Conservation (phyloP, 257 asterid species). For the Solanum clarkiae region DNA sequence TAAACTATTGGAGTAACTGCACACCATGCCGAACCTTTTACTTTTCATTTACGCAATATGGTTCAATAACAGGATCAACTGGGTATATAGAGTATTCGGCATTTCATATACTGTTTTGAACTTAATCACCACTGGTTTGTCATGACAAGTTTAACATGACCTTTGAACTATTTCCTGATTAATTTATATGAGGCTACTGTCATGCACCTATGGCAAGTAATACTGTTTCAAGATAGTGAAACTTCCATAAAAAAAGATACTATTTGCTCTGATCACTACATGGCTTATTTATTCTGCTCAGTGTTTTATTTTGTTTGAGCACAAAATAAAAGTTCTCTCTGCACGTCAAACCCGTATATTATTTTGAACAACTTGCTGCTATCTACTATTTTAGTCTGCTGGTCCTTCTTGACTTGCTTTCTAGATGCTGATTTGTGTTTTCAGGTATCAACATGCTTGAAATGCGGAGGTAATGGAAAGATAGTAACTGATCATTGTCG, state of each 20-base stretch:
- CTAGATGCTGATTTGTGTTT: conserved; percentile 40
- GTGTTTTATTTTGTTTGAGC: not conserved
- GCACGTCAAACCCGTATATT: not conserved
- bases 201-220: not conserved
- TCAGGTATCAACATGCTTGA: conserved; percentile 84
- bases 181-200: not conserved
- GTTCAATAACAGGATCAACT: not conserved
- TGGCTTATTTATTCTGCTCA: not conserved
- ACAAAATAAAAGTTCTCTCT: not conserved
- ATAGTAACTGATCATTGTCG: conserved; percentile 67
- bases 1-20: not conserved
- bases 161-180: not conserved
- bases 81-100: not conserved
- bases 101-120: not conserved
- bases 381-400: not conserved
- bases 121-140: not conserved
- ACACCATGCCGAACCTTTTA: not conserved
- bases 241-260: not conserved
- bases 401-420: conserved; percentile 8
- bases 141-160: not conserved
- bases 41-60: not conserved
- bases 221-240: not conserved
- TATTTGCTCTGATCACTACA: not conserved
- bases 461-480: conserved; percentile 78
- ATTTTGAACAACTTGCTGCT: not conserved